Evolutionary conservation across 2,329 filamentous ascomycete species (phyloP), one percentile per base, ranked within the genome.

Genomic region (Ophiostoma ulmi): DNA sequence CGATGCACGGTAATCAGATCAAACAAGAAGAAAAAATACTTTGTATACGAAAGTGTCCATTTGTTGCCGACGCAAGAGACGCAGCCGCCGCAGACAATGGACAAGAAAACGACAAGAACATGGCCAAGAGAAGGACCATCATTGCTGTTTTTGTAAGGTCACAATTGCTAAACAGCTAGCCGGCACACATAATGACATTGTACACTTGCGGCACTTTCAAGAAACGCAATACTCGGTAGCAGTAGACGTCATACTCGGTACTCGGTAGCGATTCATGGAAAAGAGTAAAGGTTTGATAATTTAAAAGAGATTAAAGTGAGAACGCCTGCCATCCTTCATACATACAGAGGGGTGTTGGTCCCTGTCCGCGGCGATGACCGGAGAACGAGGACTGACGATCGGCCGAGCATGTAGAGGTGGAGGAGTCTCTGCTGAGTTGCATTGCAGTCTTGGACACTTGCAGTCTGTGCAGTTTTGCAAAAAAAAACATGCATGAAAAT

Each of bases 301-400:
- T 26, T 17, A 22, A 22, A 69, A 55, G 65, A 66, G 61, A 38
- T 66, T 70, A 39, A 39, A 64, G 31, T 17, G 55, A 61, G 61
- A 69, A 74, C 73, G 73, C 73, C 73, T 70, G 69, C 72, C 72
- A 70, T 74, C 73, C 74, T 69, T 74, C 74, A 73, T 74, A 75
- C 72, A 75, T 74, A 75, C 73, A 73, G 68, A 48, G 64, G 63
- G 26, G 58, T 63, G 58, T 8, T 63, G 58, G 63, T 35, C 58
- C 41, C 39, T 52, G 14, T 44, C 38, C 13, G 55, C 41, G 38
- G 63, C 20, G 64, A 48, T 35, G 63, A 35, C n/a, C 63, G 63
- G 63, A 65, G 63, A 65, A 22, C 63, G 36, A 65, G 36, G 58
- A 31, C 55, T 36, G 61, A 41, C 17, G 17, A 67, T 48, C 65